Base-by-base conservation (phyloP, 768 basidiomycete species). In the Pholiota microspora region DNA sequence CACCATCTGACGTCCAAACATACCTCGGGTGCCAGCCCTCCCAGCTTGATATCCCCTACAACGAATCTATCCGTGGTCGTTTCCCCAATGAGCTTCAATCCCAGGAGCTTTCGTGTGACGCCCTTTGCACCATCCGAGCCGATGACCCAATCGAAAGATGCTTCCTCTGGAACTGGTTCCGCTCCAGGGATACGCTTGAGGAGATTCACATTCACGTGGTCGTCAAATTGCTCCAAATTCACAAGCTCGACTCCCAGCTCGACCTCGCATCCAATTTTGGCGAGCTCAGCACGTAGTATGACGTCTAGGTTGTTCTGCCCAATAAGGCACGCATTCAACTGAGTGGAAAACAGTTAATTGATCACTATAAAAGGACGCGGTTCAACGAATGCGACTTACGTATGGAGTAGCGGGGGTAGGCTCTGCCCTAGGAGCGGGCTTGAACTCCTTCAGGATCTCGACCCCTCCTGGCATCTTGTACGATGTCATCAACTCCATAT, bases 121-220 rank as follows among this genome's bases (percentile, higher is more conserved):
- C 77, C 70, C 36, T 66, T 70, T 0, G 74, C 77, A 12, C 77
- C 77, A 59, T 80, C 78, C 0, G 74, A 68, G 3, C 78, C 77
- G 35, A 80, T 63, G 27, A 79, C 62, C 64, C 69, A 78, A 9
- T 68, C 67, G 38, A 67, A 73, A 0, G 55, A 54, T 8, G 62
- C 48, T 4, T 57, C 45, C 57, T 78, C 77, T 7, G 28, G 31
- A 15, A 54, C 57, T 16, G 32, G 50, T 23, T 49, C 53, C 6
- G 51, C 65, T 15, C 18, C 47, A 9, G 23, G 50, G 15, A n/a
- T 35, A 36, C 50, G 63, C 27, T 63, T 65, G 28, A 69, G 27
- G 4, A 81, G 46, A 13, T 66, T 66, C 2, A 73, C 78, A 2
- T 69, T 56, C 1, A 81, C 74, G 28, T 58, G 57, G 34, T 73